Base-by-base conservation (phyloP, 192 early-diverging fungal species). In the Funneliformis mosseae region DNA sequence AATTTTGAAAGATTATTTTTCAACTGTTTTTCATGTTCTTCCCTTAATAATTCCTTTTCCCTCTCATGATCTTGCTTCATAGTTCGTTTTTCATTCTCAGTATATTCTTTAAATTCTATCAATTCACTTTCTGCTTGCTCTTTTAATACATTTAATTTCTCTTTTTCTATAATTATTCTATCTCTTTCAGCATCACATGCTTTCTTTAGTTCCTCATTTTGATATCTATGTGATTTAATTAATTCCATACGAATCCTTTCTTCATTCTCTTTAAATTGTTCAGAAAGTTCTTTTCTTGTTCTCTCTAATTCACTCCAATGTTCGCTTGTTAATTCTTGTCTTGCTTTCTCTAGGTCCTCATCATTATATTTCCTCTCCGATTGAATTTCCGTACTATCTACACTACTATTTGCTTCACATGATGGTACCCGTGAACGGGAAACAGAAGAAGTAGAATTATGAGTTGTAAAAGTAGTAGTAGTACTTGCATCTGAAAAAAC, bases 201-300 rank as follows among this genome's bases (percentile, higher is more conserved):
- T 59, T 27, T 59, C 27, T 23, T 27, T 27, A 75, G 39, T 60
- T 59, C 45, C 11, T 75, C 48, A 11, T 75, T 75, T 75, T 75
- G 50, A 41, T 12, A 33, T 75, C 11, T 25, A 60, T 27, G 48
- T 75, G 12, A 27, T 50, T 38, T 21, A 25, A 8, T 21, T 75
- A 60, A 59, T 60, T 75, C 74, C 14, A 6, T 25, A 18, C 18
- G 16, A 55, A 75, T 75, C 11, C 43, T 45, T 41, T 72, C 70
- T 72, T 75, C 74, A n/a, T 75, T 50, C 50, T 60, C 27, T 60
- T 75, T 75, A 10, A 12, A 61, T 75, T 75, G 46, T 39, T 75
- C 50, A 3, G 55, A 21, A 75, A 75, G 74, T 0, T 75, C 74
- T 38, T 75, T 75, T 48, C 50, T 75, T 5, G 41, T 16, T 23